phyloP scores from a whole-genome alignment of 75 land plant genomes.

The Chamaecyparis obtusa region DNA sequence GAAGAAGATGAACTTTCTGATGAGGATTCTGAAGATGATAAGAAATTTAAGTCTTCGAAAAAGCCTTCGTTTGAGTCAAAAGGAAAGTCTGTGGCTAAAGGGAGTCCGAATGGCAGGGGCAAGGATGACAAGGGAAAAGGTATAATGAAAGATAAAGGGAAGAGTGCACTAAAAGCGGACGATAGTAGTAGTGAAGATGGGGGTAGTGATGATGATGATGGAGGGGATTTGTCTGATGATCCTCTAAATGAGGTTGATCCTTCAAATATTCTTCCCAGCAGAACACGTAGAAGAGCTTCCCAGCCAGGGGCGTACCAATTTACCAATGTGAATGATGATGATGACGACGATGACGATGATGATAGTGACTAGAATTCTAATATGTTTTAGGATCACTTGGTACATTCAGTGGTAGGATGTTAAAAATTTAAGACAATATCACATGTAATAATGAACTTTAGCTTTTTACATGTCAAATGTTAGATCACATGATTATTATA shows the following conservation, averaged over 20 bases:
- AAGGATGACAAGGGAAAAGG: slow-evolving; percentile 12
- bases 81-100: slow-evolving; percentile 13
- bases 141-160: slow-evolving; percentile 24
- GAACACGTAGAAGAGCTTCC: slow-evolving; percentile 28
- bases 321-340: slow-evolving; percentile 23
- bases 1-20: not conserved
- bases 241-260: slow-evolving; percentile 28
- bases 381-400: not conserved
- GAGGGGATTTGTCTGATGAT: slow-evolving; percentile 26
- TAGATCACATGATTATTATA: not conserved
- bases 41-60: slow-evolving; percentile 1
- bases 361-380: not conserved
- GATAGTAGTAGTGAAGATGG: slow-evolving; percentile 15
- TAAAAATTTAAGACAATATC: not conserved
- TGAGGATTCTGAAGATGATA: slow-evolving; percentile 13
- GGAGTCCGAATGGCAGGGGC: not conserved
- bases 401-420: not conserved
- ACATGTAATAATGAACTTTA: not conserved
- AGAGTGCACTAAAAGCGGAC: slow-evolving; percentile 12
- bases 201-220: slow-evolving; percentile 23
- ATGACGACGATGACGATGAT: slow-evolving; percentile 23
- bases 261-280: slow-evolving; percentile 26
- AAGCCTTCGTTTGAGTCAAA: slow-evolving; percentile 2
- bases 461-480: not conserved
- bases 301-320: slow-evolving; percentile 20